A percentile compares a stretch with the other conserved stretches of the same genome.
These are phyloP conservation scores for Barnettozyma sucrosica DNA, from an alignment of 805 yeast species.

Conservation along the genomic window DNA sequence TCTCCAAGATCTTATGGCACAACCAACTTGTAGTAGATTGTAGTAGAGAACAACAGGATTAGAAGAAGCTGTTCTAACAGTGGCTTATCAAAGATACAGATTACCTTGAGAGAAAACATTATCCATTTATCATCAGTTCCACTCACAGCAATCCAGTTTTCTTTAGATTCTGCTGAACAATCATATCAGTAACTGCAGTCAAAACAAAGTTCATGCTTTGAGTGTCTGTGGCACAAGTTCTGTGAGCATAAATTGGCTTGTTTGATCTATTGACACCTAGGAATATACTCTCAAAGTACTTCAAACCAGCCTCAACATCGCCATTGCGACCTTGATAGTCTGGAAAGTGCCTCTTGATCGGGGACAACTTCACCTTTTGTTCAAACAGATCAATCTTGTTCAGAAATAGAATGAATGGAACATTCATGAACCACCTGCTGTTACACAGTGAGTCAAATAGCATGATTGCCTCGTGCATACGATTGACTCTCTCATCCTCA, in stretches of 20 bases:
- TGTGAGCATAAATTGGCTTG: conserved; percentile 79
- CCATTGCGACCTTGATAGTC: conserved; percentile 63
- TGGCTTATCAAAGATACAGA: no score
- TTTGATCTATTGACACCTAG: conserved; percentile 54
- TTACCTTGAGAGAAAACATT: background rate
- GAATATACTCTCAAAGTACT: conserved; percentile 66
- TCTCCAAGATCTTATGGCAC: no score
- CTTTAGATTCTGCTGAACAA: conserved; percentile 75
- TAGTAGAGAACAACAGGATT: no score
- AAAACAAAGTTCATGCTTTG: conserved; percentile 84
- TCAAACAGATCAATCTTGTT: conserved; percentile 84
- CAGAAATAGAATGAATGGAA: conserved; percentile 84
- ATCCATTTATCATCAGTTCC: background rate
- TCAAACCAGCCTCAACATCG: conserved; percentile 60
- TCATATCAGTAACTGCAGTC: conserved; percentile 87
- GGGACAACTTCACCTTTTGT: conserved; percentile 58
- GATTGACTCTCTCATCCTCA: conserved; percentile 83
- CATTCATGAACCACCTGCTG: conserved; percentile 75
- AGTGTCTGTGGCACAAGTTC: conserved; percentile 95
- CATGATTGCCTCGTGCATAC: conserved; percentile 86
- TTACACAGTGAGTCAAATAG: conserved; percentile 80
- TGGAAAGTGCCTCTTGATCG: conserved; percentile 71
- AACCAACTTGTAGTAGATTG: no score
- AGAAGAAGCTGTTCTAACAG: no score
- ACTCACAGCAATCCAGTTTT: conserved; percentile 53